phyloP scores from a whole-genome alignment of 805 yeast genomes.

The Candida andamanensis region DNA sequence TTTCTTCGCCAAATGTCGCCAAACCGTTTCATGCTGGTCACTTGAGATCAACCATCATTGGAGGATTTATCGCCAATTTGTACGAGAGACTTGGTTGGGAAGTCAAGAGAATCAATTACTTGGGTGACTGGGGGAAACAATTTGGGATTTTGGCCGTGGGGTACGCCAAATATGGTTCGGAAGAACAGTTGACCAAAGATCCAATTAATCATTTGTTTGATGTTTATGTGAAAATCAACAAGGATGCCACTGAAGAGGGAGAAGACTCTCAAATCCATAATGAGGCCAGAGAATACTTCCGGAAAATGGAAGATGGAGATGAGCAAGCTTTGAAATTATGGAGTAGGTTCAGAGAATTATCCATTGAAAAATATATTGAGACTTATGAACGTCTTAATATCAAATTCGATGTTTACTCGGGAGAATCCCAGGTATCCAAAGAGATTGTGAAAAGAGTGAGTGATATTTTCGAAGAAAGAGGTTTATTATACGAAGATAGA shows the following conservation, averaged over 20 bases:
- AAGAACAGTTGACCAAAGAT: constrained; percentile 61
- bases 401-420: constrained; percentile 81
- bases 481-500: constrained; percentile 74
- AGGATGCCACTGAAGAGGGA: constrained; percentile 63
- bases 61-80: constrained; percentile 88
- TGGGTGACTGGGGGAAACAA: constrained; percentile 99
- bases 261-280: constrained; percentile 62
- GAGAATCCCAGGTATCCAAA: constrained; percentile 89
- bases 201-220: constrained; percentile 94
- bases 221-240: constrained; percentile 84
- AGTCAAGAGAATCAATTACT: constrained; percentile 87
- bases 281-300: constrained; percentile 83
- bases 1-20: constrained; percentile 97
- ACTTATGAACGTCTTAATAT: constrained; percentile 93
- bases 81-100: constrained; percentile 90
- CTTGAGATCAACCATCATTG: constrained; percentile 94
- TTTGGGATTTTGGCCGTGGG: constrained; percentile 96
- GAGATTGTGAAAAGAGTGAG: constrained; percentile 65
- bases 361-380: constrained; percentile 77
- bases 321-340: constrained; percentile 70
- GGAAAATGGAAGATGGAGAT: constrained; percentile 91
- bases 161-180: constrained; percentile 78
- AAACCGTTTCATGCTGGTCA: constrained; percentile 99
- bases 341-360: constrained; percentile 85
- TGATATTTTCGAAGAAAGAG: constrained; percentile 56